phyloP scores from a whole-genome alignment of 352 stramenopile genomes.

The Pythium inflatum region DNA sequence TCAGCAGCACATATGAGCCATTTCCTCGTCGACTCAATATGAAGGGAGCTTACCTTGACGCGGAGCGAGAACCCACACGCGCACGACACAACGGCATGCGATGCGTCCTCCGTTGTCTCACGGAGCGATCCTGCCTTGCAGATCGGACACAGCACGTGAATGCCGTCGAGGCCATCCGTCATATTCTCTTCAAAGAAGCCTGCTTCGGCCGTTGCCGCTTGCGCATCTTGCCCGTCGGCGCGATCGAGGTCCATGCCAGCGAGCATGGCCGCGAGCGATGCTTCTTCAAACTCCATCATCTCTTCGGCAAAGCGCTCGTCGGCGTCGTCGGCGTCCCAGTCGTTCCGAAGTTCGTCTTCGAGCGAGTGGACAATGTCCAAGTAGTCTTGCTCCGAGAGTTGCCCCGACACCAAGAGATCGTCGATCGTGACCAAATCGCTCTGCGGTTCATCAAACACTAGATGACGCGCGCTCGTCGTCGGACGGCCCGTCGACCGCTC shows the following conservation, averaged over 20 bases:
- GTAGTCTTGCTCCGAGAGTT: constrained; percentile 72
- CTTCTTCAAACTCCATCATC: constrained; percentile 74
- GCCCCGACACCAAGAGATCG: constrained; percentile 59
- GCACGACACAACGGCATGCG: constrained; percentile 42
- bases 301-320: constrained; percentile 50
- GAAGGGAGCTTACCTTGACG: constrained; percentile 32
- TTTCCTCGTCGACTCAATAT: not conserved
- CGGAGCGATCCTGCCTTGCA: constrained; percentile 49
- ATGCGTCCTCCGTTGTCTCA: constrained; percentile 26
- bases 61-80: constrained; percentile 59
- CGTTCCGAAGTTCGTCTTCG: constrained; percentile 64
- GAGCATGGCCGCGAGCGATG: constrained; percentile 72
- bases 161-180: not conserved
- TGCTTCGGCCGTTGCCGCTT: not conserved
- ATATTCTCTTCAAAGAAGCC: not conserved
- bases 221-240: constrained; percentile 6
- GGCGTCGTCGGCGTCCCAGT: constrained; percentile 47
- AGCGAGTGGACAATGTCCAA: constrained; percentile 75
- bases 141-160: constrained; percentile 52
- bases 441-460: constrained; percentile 42
- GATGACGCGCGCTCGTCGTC: constrained; percentile 33
- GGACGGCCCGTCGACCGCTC: too few species aligned
- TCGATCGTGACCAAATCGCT: constrained; percentile 51
- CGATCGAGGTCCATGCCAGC: constrained; percentile 59
- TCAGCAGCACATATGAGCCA: not conserved